Base-by-base conservation (phyloP, 768 basidiomycete genomes). In the Rhodosporidiobolus sp. region DNA sequence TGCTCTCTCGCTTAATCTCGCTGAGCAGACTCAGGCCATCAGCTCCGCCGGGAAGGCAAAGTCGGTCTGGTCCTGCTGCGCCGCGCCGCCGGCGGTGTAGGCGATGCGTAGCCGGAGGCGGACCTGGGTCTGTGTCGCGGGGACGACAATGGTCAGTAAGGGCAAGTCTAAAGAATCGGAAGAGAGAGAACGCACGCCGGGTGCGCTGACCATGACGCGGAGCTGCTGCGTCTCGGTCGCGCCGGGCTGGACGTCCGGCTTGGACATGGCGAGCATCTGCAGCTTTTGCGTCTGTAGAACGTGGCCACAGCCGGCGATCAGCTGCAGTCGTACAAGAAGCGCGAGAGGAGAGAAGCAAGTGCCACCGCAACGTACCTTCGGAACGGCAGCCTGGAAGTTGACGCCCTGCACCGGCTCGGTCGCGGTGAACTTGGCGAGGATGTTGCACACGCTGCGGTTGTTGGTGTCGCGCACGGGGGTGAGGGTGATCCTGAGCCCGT, bases 191-290 rank as follows among this genome's bases (percentile, higher is more conserved):
- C 88, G 48, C 94, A 94, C 14, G 85, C 85, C 11, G 58, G 59
- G 30, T 24, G 46, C n/a, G n/a, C n/a, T n/a, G 26, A 72, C 74
- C 38, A 91, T 84, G 50, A 99, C 88, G 17, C 93, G 87, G 90
- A 99, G 90, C 80, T 95, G 92, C 80, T 98, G 96, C 17, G 94
- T 95, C 81, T 98, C 95, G 24, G 87, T 86, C 16, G 87, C 83
- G 2, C 93, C 92, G 0, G 91, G 88, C 46, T 82, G 83, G 54
- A 99, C 85, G 63, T 87, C 89, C 19, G 89, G 84, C 80, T 89
- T 93, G 10, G 93, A 93, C 90, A 98, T 97, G 11, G 95, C 92
- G 68, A 93, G 85, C 95, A 99, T 99, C 81, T 97, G 94, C 67
- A 99, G 81, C 80, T 96, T 94, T 92, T 98, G 78, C 0, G 94